Conservation (phyloP, 495 filamentous ascomycete species). For the Darksidea phi region DNA sequence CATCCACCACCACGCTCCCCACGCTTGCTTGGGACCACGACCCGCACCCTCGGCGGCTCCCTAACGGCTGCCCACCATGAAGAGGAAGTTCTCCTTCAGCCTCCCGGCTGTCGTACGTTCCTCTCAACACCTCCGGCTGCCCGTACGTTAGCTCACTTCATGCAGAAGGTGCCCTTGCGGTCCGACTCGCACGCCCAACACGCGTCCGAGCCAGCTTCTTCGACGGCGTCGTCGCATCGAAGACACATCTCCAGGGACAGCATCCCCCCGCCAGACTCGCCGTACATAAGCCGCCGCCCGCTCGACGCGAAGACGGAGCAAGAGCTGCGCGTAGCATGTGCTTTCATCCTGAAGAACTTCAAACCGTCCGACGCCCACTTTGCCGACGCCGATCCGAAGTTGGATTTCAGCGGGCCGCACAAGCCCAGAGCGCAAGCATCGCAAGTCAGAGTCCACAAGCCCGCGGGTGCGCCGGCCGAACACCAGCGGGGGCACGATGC, state of each 20-base stretch:
- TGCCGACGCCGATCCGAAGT: conserved; percentile 34
- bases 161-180: conserved; percentile 35
- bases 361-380: conserved; percentile 41
- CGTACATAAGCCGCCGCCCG: conserved; percentile 40
- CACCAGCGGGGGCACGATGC: conserved; percentile 8
- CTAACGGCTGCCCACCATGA: conserved; percentile 29
- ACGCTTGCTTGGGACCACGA: background rate
- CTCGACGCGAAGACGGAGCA: conserved; percentile 37
- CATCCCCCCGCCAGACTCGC: conserved; percentile 35
- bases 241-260: conserved; percentile 30
- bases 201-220: conserved; percentile 17
- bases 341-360: conserved; percentile 41
- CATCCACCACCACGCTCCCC: background rate
- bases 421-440: background rate
- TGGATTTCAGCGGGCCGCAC: conserved; percentile 27
- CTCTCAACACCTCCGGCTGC: background rate
- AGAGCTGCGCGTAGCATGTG: conserved; percentile 42
- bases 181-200: conserved; percentile 14
- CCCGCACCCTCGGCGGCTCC: background rate
- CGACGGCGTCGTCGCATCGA: conserved; percentile 14
- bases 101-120: conserved; percentile 34
- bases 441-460: conserved; percentile 8
- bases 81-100: conserved; percentile 41
- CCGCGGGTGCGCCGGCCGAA: conserved; percentile 10
- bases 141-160: conserved; percentile 23